phyloP scores from a whole-genome alignment of 2,329 filamentous ascomycete genomes.

The Nannizziopsis barbatae region DNA sequence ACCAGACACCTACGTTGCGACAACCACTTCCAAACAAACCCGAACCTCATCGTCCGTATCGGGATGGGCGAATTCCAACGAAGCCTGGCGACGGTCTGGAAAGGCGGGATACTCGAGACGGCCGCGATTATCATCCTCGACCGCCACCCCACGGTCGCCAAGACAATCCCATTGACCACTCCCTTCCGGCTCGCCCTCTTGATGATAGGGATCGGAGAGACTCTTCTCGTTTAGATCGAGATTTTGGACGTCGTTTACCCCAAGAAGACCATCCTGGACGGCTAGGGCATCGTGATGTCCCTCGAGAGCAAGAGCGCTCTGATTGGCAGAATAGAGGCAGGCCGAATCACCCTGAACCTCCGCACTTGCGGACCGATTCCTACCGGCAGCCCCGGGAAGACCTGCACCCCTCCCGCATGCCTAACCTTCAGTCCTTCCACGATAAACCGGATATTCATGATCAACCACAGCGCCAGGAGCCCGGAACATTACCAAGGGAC shows the following conservation, averaged over 20 bases:
- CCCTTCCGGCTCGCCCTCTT: constrained; percentile 23
- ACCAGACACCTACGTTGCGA: constrained; percentile 19
- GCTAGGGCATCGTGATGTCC: constrained; percentile 27
- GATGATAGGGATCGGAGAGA: constrained; percentile 24
- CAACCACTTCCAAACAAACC: constrained; percentile 29
- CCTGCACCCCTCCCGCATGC: constrained; percentile 1
- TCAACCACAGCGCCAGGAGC: constrained; percentile 10
- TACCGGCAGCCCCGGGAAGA: constrained; percentile 11
- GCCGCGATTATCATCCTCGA: constrained; percentile 28
- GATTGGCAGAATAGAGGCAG: constrained; percentile 29
- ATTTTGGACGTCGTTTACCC: constrained; percentile 25
- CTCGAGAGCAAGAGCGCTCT: constrained; percentile 29
- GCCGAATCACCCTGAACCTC: constrained; percentile 21
- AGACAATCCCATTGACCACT: constrained; percentile 21
- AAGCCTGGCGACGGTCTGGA: constrained; percentile 32
- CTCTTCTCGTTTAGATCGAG: constrained; percentile 19
- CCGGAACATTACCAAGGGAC: constrained; percentile 12
- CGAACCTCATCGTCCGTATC: constrained; percentile 25
- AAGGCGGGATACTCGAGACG: constrained; percentile 30
- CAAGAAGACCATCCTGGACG: constrained; percentile 33
- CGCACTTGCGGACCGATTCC: constrained; percentile 16
- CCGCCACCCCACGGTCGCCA: constrained; percentile 28
- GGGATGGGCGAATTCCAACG: constrained; percentile 31
- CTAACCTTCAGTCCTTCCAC: constrained; percentile 3
- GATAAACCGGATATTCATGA: constrained; percentile 9